A percentile compares a stretch with the other conserved stretches of the same genome.
Conservation (phyloP, 768 basidiomycete genomes). For the Lactarius deliciosus region DNA sequence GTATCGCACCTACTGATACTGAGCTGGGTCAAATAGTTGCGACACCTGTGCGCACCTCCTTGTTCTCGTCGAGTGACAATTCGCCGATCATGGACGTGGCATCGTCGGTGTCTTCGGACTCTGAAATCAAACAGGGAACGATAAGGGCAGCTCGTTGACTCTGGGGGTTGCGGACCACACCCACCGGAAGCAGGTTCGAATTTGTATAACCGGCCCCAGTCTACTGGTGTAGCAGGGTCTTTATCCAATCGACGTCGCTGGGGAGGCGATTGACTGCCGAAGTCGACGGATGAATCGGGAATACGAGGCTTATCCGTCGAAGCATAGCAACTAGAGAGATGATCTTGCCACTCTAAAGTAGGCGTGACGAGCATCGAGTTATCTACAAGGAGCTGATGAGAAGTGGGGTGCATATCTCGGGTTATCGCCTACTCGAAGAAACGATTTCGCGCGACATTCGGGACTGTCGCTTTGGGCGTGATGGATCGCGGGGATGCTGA, state of each 20-base stretch:
- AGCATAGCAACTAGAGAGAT: constrained; percentile 55
- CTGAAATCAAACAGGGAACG: constrained; percentile 18
- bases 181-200: constrained; percentile 41
- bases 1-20: constrained; percentile 66
- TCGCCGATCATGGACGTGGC: constrained; percentile 62
- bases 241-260: constrained; percentile 52
- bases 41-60: constrained; percentile 49
- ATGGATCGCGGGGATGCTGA: constrained; percentile 49
- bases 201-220: constrained; percentile 63
- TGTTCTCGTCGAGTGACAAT: constrained; percentile 72
- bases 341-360: constrained; percentile 78
- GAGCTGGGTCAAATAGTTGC: constrained; percentile 30
- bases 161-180: background rate
- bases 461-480: constrained; percentile 68
- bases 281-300: constrained; percentile 12
- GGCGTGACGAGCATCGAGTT: constrained; percentile 61
- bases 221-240: constrained; percentile 35
- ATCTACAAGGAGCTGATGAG: constrained; percentile 40
- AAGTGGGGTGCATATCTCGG: background rate
- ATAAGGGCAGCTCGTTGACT: background rate
- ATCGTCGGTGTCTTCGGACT: constrained; percentile 35
- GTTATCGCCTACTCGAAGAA: constrained; percentile 56
- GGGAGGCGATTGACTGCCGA: constrained; percentile 36
- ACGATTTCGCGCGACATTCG: constrained; percentile 78
- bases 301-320: constrained; percentile 24